Conservation (phyloP, 2,329 filamentous ascomycete genomes). For the Dothidotthia symphoricarpi region DNA sequence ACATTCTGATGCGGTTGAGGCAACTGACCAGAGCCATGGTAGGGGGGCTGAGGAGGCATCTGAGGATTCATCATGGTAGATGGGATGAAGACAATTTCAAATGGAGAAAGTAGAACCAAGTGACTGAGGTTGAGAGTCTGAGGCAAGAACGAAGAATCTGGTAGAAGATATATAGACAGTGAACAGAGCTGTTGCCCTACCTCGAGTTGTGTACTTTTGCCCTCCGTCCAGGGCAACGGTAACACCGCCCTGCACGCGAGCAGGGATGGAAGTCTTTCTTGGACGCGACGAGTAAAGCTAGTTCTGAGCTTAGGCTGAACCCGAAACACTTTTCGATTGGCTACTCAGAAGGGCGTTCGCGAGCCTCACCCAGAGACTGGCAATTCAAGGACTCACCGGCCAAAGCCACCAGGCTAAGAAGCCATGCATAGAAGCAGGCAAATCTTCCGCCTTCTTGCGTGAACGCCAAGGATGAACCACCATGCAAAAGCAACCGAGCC, state of each 20-base stretch:
- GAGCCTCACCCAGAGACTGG: slow-evolving; percentile 15
- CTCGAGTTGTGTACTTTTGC: slow-evolving; percentile 2
- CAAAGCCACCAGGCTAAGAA: slow-evolving; percentile 18
- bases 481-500: slow-evolving; percentile 7
- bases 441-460: slow-evolving; percentile 8
- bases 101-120: too few species aligned
- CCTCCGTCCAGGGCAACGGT: slow-evolving; percentile 9
- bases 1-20: slow-evolving; percentile 17
- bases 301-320: slow-evolving; percentile 4
- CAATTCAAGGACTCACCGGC: slow-evolving; percentile 18
- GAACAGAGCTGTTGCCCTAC: slow-evolving; percentile 5
- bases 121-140: neutral
- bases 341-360: slow-evolving; percentile 8
- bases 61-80: slow-evolving; percentile 10
- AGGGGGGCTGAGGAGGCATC: slow-evolving; percentile 10
- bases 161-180: slow-evolving; percentile 14
- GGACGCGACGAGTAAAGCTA: slow-evolving; percentile 4
- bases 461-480: neutral
- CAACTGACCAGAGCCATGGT: slow-evolving; percentile 5
- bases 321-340: slow-evolving; percentile 14
- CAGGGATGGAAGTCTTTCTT: slow-evolving; percentile 7
- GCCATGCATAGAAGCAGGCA: slow-evolving; percentile 13
- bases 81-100: neutral
- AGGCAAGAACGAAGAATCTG: slow-evolving; percentile 17
- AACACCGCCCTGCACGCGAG: slow-evolving; percentile 12